Conservation (phyloP, 768 basidiomycete genomes). For the Serendipita sp. region DNA sequence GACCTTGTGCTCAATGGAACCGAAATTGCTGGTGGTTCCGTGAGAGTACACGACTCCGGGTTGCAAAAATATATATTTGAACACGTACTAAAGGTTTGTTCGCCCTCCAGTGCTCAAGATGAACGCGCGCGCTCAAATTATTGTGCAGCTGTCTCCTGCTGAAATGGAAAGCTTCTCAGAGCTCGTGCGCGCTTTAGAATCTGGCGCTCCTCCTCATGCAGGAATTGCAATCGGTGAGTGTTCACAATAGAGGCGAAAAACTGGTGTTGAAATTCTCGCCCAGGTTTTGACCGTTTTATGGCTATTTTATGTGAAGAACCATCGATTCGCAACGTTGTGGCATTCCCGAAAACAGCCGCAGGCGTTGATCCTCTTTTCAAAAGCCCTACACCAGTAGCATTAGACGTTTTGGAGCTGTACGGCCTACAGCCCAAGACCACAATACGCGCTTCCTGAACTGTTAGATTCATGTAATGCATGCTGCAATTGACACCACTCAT, state of each 20-base stretch:
- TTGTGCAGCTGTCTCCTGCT: slow-evolving; percentile 44
- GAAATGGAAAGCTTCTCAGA: slow-evolving; percentile 70
- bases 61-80: slow-evolving; percentile 77
- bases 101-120: neutral
- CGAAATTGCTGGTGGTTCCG: slow-evolving; percentile 88
- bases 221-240: slow-evolving; percentile 76
- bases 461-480: neutral
- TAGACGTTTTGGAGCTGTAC: neutral
- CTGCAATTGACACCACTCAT: no score
- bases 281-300: slow-evolving; percentile 89
- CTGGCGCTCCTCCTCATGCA: slow-evolving; percentile 90
- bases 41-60: slow-evolving; percentile 73
- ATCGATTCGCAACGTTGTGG: slow-evolving; percentile 90
- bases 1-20: slow-evolving; percentile 88
- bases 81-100: slow-evolving; percentile 56
- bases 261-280: slow-evolving; percentile 5
- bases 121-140: neutral
- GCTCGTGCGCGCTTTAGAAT: slow-evolving; percentile 69
- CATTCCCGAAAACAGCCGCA: slow-evolving; percentile 80
- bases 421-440: neutral
- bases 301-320: slow-evolving; percentile 73
- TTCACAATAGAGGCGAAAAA: slow-evolving; percentile 10
- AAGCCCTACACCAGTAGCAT: slow-evolving; percentile 37
- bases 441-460: no score
- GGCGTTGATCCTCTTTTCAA: slow-evolving; percentile 81